Conservation (phyloP, 2,329 filamentous ascomycete genomes). For the Cercospora zeina region DNA sequence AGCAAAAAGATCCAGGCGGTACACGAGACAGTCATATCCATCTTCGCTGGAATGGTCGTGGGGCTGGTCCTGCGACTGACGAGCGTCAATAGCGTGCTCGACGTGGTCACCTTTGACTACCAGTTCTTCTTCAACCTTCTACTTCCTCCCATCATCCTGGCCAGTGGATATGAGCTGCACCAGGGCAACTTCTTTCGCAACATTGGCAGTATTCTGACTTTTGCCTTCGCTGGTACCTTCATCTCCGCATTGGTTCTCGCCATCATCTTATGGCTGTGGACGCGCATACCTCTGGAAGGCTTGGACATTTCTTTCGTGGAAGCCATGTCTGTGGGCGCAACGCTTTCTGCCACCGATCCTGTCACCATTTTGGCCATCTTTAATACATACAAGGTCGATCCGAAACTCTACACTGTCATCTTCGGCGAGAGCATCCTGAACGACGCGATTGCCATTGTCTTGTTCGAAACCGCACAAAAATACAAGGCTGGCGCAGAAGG, state of each 20-base stretch:
- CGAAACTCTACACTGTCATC: conserved; percentile 97
- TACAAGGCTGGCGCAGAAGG: conserved; percentile 75
- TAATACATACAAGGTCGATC: conserved; percentile 98
- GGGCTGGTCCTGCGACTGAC: conserved; percentile 83
- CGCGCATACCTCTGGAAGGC: conserved; percentile 79
- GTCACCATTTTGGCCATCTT: conserved; percentile 98
- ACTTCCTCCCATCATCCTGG: conserved; percentile 96
- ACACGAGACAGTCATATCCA: conserved; percentile 96
- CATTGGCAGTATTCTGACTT: conserved; percentile 94
- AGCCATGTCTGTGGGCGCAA: conserved; percentile 93
- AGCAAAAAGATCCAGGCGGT: conserved; percentile 96
- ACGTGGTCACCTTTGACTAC: conserved; percentile 94
- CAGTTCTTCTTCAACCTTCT: conserved; percentile 99
- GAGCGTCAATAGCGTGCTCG: conserved; percentile 78
- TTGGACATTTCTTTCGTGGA: conserved; percentile 89
- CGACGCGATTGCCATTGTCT: conserved; percentile 95
- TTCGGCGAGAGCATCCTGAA: conserved; percentile 98
- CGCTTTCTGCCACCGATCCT: conserved; percentile 92
- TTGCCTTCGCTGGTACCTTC: conserved; percentile 95
- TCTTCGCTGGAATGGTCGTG: conserved; percentile 97
- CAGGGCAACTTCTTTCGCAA: conserved; percentile 99
- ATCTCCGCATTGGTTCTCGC: conserved; percentile 95
- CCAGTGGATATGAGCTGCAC: conserved; percentile 94
- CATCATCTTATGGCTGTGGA: conserved; percentile 84
- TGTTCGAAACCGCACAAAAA: conserved; percentile 95